These are phyloP conservation scores for Penstemon davidsonii DNA, from an alignment of 257 asterid genomes.

Conservation along the genomic window DNA sequence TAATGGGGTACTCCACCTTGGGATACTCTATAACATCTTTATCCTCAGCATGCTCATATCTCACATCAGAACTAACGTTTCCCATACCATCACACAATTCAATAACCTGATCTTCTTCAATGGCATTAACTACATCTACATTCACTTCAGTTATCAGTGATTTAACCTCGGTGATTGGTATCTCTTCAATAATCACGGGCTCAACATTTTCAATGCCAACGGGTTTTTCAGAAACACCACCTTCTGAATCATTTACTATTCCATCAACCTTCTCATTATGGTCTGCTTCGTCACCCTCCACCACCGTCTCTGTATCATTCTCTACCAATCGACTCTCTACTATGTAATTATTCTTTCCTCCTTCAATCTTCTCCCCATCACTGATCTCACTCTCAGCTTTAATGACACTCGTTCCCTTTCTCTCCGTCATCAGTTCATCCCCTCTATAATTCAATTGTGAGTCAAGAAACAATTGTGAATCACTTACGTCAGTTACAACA, in stretches of 20 bases:
- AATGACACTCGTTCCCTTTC: slow-evolving; percentile 7
- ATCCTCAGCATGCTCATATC: slow-evolving; percentile 34
- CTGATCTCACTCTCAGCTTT: slow-evolving; percentile 24
- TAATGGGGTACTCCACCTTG: slow-evolving; percentile 28
- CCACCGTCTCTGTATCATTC: slow-evolving; percentile 22
- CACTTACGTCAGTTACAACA: too few species aligned
- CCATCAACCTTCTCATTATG: slow-evolving; percentile 34
- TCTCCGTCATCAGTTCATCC: slow-evolving; percentile 21
- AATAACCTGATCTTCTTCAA: slow-evolving; percentile 35
- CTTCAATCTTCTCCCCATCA: slow-evolving; percentile 23
- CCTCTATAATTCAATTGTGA: not conserved
- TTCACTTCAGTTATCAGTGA: slow-evolving; percentile 17
- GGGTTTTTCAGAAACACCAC: slow-evolving; percentile 23
- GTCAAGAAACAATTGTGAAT: not conserved
- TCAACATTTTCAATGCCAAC: slow-evolving; percentile 25
- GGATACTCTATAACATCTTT: slow-evolving; percentile 28
- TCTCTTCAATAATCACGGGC: slow-evolving; percentile 16
- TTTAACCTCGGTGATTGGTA: slow-evolving; percentile 23
- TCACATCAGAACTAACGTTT: slow-evolving; percentile 22
- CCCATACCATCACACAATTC: slow-evolving; percentile 27
- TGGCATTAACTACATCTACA: slow-evolving; percentile 6
- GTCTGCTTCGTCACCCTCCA: slow-evolving; percentile 19
- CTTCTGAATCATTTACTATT: slow-evolving; percentile 32
- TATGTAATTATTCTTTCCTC: slow-evolving; percentile 20
- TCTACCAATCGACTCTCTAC: slow-evolving; percentile 25